Base-by-base conservation (phyloP, 2,329 filamentous ascomycete genomes). In the Botrytis fragariae region DNA sequence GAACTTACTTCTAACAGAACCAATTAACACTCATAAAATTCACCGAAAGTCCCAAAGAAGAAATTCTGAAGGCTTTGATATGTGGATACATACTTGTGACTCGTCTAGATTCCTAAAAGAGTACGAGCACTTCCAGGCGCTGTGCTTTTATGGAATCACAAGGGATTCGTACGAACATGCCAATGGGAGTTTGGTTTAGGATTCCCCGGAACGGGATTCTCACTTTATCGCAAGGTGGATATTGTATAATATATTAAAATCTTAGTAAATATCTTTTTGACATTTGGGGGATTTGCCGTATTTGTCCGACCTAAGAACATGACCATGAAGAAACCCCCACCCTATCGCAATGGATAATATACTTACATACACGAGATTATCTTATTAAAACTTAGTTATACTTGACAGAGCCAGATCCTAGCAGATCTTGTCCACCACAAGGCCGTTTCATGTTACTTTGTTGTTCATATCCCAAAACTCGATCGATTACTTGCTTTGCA, bases 171-270 rank as follows among this genome's bases (percentile, higher is more conserved):
- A 57, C n/a, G 16, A 44, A 32, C 20, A 57, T 42, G 37, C 65
- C 48, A 57, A 42, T 69, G 48, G 45, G 64, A 42, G 48, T 32
- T 20, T 3, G 25, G 35, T 14, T 51, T 16, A 69, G n/a, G n/a
- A 57, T 42, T 69, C 65, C 65, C 48, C 65, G 65, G 48, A 44
- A 32, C 65, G 51, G n/a, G n/a, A 57, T 69, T 57, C 29, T 37
- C 7, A 7, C 14, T 51, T 35, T 3, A 39, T 59, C 14, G 37
- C 22, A 12, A n/a, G 37, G 25, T 29, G 22, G 0, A 7, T 29
- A 6, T 9, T 6, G 12, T 25, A 42, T 5, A 9, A 20, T 25
- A 29, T 12, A 39, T 39, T 16, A 4, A 39, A 16, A 57, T 39
- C 48, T 9, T 7, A 1, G 1, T 18, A 12, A 25, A 32, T 29